Percentiles rank a stretch among this genome's conserved stretches.
phyloP scores from a whole-genome alignment of 2,329 filamentous ascomycete species.

The Peltaster fructicola region DNA sequence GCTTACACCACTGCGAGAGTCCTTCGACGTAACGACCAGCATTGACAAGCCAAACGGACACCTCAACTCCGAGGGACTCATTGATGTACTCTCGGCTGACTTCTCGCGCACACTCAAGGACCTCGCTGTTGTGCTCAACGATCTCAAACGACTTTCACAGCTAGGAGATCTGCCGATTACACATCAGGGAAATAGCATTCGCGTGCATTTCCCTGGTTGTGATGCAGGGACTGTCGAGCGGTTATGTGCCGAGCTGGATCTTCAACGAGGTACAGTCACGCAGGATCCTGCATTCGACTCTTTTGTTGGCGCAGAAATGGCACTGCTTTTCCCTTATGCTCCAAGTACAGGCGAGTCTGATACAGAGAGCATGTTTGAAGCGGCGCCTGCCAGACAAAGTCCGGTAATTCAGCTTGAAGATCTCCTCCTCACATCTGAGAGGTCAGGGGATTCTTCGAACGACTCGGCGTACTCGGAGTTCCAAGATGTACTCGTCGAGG shows the following conservation, averaged over 20 bases:
- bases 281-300: constrained; percentile 63
- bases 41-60: too few relatives aligned
- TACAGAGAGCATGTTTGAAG: constrained; percentile 27
- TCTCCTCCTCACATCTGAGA: constrained; percentile 38
- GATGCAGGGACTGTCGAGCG: constrained; percentile 66
- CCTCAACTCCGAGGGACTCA: constrained; percentile 65
- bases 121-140: constrained; percentile 58
- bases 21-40: too few relatives aligned
- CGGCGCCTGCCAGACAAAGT: constrained; percentile 12
- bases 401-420: constrained; percentile 34
- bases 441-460: constrained; percentile 22
- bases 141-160: constrained; percentile 57
- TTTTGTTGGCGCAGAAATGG: constrained; percentile 50
- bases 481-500: constrained; percentile 16
- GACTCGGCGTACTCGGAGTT: constrained; percentile 13
- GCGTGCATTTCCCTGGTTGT: constrained; percentile 80
- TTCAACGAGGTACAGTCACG: constrained; percentile 58
- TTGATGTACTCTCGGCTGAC: constrained; percentile 72
- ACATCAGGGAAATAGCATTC: constrained; percentile 50
- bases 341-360: constrained; percentile 36
- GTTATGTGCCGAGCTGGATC: constrained; percentile 72
- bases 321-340: constrained; percentile 74
- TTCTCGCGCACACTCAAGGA: constrained; percentile 79
- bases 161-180: constrained; percentile 73
- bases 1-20: constrained; percentile 47